Evolutionary conservation across 2,329 filamentous ascomycete genomes (phyloP).

Genomic region (Tricladium varicosporioides): DNA sequence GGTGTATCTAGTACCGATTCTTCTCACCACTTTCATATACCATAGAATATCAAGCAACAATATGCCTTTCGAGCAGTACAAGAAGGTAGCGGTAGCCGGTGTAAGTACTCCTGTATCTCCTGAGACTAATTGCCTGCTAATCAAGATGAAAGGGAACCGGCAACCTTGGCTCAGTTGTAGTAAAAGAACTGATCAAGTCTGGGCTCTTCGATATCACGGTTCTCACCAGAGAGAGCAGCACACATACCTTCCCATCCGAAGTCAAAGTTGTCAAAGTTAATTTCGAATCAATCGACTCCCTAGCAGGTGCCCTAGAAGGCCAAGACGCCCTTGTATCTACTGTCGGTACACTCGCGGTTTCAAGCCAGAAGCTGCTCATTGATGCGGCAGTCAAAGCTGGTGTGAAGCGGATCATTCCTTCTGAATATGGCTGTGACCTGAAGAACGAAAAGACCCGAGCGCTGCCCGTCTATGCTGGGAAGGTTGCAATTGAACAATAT

Average conservation of each 20-base stretch:
- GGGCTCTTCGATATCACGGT: slow-evolving; percentile 45
- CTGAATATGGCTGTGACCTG: slow-evolving; percentile 49
- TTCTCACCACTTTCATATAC: neutral
- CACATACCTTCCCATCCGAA: slow-evolving; percentile 18
- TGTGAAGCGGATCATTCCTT: slow-evolving; percentile 60
- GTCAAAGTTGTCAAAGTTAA: slow-evolving; percentile 48
- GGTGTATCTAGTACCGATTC: neutral
- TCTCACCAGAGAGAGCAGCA: slow-evolving; percentile 40
- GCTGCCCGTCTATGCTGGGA: slow-evolving; percentile 51
- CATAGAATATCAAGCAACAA: neutral
- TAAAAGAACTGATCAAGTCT: slow-evolving; percentile 24
- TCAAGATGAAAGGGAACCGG: slow-evolving; percentile 18
- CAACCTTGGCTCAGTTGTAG: slow-evolving; percentile 22
- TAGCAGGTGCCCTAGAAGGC: slow-evolving; percentile 47
- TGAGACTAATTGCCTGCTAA: neutral
- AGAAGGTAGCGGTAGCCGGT: slow-evolving; percentile 24
- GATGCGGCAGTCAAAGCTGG: slow-evolving; percentile 56
- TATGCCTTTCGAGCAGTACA: slow-evolving; percentile 23
- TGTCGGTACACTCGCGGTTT: slow-evolving; percentile 34
- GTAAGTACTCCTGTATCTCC: slow-evolving; percentile 14
- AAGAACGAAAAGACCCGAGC: slow-evolving; percentile 36
- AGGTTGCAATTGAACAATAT: slow-evolving; percentile 44
- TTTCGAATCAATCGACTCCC: slow-evolving; percentile 40
- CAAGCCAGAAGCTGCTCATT: slow-evolving; percentile 50
- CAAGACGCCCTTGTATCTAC: slow-evolving; percentile 57